Conservation (phyloP, 495 filamentous ascomycete species). For the Tetracladium marchalianum region DNA sequence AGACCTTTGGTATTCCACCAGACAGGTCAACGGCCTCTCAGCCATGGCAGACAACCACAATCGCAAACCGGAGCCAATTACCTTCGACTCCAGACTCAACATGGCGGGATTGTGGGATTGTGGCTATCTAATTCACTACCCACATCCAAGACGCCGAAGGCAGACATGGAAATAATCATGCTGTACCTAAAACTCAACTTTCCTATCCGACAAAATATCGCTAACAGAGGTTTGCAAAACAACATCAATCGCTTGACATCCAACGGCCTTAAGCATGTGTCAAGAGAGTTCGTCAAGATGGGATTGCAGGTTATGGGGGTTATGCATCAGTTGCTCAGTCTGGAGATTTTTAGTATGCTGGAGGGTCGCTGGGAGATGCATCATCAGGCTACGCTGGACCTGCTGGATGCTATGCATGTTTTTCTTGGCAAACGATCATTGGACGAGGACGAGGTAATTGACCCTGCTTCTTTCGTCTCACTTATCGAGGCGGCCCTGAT, state of each 20-base stretch:
- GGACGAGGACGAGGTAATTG: background rate
- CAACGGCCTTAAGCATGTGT: background rate
- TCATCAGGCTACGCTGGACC: background rate
- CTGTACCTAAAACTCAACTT: background rate
- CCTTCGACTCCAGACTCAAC: background rate
- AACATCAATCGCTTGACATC: too few relatives aligned
- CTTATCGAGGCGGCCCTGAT: background rate
- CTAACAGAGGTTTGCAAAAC: background rate
- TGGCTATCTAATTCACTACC: background rate
- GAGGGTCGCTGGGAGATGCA: background rate
- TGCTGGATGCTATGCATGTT: too few relatives aligned
- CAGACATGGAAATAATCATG: background rate
- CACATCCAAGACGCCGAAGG: background rate
- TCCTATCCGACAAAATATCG: background rate
- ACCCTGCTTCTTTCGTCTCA: background rate
- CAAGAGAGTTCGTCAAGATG: background rate
- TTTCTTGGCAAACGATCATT: background rate
- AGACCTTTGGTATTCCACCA: too few relatives aligned
- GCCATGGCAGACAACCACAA: too few relatives aligned
- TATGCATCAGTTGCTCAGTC: background rate
- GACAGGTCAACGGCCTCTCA: too few relatives aligned
- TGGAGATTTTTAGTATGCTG: constrained; percentile 1
- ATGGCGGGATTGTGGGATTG: constrained; percentile 1
- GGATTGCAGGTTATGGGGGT: background rate
- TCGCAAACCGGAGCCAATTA: too few relatives aligned